These are phyloP conservation scores for Komagataella pastoris DNA, from an alignment of 805 yeast species.

Conservation along the genomic window DNA sequence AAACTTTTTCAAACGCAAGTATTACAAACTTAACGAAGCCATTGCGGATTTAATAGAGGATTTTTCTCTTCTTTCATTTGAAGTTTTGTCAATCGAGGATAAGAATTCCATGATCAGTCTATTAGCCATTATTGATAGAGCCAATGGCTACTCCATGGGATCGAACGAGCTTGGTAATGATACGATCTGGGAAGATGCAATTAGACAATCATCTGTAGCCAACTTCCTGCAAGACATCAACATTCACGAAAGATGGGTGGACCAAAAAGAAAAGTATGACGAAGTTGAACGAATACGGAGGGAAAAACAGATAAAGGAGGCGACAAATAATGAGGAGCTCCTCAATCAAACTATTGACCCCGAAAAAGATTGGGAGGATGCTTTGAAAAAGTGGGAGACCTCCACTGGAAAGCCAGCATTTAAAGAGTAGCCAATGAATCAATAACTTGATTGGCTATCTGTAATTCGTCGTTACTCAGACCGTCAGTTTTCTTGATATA, in stretches of 20 bases:
- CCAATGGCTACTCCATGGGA: constrained; percentile 90
- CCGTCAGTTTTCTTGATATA: constrained; percentile 6
- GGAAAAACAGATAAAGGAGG: constrained; percentile 24
- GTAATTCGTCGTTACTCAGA: constrained; percentile 6
- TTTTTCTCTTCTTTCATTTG: constrained; percentile 76
- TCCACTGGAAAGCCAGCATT: constrained; percentile 2
- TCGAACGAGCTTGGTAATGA: constrained; percentile 95
- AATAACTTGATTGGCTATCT: constrained; percentile 10
- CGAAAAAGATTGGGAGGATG: constrained; percentile 63
- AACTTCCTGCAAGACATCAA: constrained; percentile 48
- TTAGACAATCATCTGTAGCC: constrained; percentile 46
- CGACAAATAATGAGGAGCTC: constrained; percentile 22
- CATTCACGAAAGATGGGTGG: constrained; percentile 93
- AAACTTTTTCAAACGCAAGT: constrained; percentile 28
- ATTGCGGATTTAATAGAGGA: constrained; percentile 80
- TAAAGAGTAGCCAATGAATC: background rate
- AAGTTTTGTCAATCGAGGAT: constrained; percentile 84
- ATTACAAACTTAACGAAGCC: constrained; percentile 53
- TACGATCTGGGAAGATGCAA: constrained; percentile 92
- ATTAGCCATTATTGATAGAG: constrained; percentile 69
- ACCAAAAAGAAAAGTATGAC: constrained; percentile 68
- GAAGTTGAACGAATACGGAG: constrained; percentile 36
- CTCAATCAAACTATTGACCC: constrained; percentile 31
- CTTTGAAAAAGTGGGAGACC: constrained; percentile 45
- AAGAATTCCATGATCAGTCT: constrained; percentile 83